Conservation (phyloP, 305 asterid species). For the Striga hermonthica region DNA sequence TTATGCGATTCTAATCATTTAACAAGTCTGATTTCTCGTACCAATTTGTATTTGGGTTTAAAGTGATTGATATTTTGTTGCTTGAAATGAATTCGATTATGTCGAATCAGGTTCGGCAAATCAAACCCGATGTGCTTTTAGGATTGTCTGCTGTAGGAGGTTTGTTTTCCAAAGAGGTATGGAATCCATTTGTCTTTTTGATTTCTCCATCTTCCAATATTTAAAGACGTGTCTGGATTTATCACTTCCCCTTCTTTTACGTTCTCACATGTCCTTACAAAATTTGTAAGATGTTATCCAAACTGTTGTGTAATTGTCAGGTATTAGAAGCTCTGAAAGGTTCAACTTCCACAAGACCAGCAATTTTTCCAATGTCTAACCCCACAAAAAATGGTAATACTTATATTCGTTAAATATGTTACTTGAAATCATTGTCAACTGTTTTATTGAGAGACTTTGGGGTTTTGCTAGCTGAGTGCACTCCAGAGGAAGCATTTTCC, state of each 20-base stretch:
- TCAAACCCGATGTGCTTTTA: conserved; percentile 97
- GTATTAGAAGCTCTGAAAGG: conserved; percentile 88
- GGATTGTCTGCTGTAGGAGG: conserved; percentile 98
- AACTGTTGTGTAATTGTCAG: conserved; percentile 43
- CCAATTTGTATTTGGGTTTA: conserved; percentile 3
- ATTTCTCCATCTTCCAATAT: conserved; percentile 2
- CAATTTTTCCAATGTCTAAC: conserved; percentile 95
- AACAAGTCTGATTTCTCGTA: conserved; percentile 2
- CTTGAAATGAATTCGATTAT: conserved; percentile 26
- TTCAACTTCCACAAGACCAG: conserved; percentile 95
- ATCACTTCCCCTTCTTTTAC: conserved; percentile 9
- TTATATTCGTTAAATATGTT: conserved; percentile 16
- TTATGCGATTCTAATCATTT: background rate
- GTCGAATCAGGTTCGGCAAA: conserved; percentile 70
- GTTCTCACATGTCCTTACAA: conserved; percentile 8
- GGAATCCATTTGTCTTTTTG: conserved; percentile 26
- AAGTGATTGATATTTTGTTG: conserved; percentile 14
- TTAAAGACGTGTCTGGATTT: background rate
- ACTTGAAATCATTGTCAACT: conserved; percentile 12
- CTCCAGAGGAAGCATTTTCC: conserved; percentile 95
- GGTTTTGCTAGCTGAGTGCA: conserved; percentile 79
- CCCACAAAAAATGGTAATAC: conserved; percentile 86
- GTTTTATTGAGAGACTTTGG: conserved; percentile 29
- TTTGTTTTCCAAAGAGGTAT: conserved; percentile 90
- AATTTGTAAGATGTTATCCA: conserved; percentile 11